Base-by-base conservation (phyloP, 306 rosid genomes). In the Alnus glutinosa region DNA sequence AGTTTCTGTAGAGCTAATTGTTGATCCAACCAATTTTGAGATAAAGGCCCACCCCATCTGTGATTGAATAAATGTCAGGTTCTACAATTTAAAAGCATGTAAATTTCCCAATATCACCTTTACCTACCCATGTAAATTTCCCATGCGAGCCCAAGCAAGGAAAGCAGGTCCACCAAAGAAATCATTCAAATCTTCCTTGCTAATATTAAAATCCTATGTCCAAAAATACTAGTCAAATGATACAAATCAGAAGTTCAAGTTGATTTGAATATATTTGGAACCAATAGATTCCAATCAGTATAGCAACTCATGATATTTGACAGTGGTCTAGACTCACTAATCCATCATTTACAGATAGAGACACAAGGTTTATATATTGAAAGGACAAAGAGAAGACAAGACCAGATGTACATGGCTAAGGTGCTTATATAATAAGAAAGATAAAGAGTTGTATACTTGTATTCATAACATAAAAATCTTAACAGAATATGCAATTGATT, bases 131-230 rank as follows among this genome's bases (percentile, higher is more conserved):
- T 92, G 98, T 78, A 94, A 85, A 83, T 94, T 94, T 82, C 97
- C 98, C 98, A 94, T 91, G 81, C 97, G 97, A 76, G 98, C 98
- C 98, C 98, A 94, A 23, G 98, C 97, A 85, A 94, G 97, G 87
- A 94, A 94, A 75, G 97, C 97, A 75, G 98, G 93, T 85, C 98
- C 98, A 83, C 98, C 95, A 80, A 94, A 92, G 89, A 89, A 94
- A 86, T 83, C 77, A 51, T 92, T 84, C 86, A 92, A 85, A 77
- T 87, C 92, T 74, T 84, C 87, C 54, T 85, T 84, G 66, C 86
- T 86, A 73, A 92, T 84, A 70, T 94, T 94, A 80, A 92, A 92
- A 77, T 87, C 95, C 98, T 94, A 84, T 80, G 83, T 75, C 76
- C 73, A 67, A 86, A 84, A 19, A 57, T 80, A 55, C 55, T 32